Evolutionary conservation across 371 early-diverging fungal species (phyloP).

Genomic region (Cokeromyces recurvatus): DNA sequence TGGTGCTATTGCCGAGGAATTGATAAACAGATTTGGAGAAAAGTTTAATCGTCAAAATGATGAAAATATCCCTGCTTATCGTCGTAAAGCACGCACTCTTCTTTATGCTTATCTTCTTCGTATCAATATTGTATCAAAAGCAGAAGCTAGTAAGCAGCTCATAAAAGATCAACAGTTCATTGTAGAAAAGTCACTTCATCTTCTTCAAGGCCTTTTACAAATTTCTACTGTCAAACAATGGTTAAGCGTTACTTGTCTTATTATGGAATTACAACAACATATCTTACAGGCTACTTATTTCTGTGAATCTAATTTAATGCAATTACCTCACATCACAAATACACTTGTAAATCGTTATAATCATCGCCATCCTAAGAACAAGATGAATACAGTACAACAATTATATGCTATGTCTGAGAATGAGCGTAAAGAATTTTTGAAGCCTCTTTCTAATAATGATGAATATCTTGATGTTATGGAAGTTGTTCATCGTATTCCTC

Average conservation of each 20-base stretch:
- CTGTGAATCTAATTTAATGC: conserved; percentile 73
- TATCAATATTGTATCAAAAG: conserved; percentile 44
- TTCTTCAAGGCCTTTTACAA: conserved; percentile 82
- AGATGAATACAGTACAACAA: conserved; percentile 53
- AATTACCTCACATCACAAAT: conserved; percentile 73
- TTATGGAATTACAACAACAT: conserved; percentile 75
- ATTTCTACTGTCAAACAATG: conserved; percentile 84
- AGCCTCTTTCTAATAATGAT: conserved; percentile 41
- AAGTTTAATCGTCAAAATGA: conserved; percentile 38
- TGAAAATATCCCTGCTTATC: conserved; percentile 34
- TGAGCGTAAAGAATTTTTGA: conserved; percentile 57
- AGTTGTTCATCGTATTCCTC: conserved; percentile 75
- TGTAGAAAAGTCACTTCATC: conserved; percentile 63
- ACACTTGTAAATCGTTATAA: conserved; percentile 36
- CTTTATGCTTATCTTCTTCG: conserved; percentile 86
- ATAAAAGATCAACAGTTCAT: conserved; percentile 67
- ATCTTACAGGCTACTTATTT: conserved; percentile 79
- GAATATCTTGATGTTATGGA: conserved; percentile 66
- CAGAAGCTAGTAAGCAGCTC: conserved; percentile 1
- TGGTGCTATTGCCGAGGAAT: conserved; percentile 50
- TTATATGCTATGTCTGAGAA: conserved; percentile 59
- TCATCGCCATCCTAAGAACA: conserved; percentile 24
- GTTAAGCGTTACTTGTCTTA: conserved; percentile 53
- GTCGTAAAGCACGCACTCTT: conserved; percentile 74
- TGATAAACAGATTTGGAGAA: conserved; percentile 57